phyloP scores from a whole-genome alignment of 140 eudicot genomes.

The Ambrosia hybrid region DNA sequence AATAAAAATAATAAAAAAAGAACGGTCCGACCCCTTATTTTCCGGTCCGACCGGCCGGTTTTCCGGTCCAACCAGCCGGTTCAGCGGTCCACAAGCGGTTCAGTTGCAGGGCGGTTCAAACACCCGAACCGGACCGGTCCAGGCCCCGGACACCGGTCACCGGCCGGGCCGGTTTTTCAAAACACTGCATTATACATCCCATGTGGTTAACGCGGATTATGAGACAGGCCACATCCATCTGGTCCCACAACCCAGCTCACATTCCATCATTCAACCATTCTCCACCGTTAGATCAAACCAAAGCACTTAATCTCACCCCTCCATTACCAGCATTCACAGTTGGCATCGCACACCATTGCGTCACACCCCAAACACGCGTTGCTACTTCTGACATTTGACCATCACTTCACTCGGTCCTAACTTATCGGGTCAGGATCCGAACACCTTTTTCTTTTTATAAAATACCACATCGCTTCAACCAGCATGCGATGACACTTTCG shows the following conservation, averaged over 20 bases:
- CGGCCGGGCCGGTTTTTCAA: no score
- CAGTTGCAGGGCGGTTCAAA: no score
- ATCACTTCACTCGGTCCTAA: background rate
- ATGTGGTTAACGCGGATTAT: slow-evolving; percentile 25
- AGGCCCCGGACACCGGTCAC: no score
- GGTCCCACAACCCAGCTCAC: slow-evolving; percentile 31
- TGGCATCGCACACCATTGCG: slow-evolving; percentile 12
- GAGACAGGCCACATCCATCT: slow-evolving; percentile 21
- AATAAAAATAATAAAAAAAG: no score
- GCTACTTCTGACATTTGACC: slow-evolving; percentile 23
- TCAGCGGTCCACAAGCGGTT: no score
- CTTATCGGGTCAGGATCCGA: background rate
- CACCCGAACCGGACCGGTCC: no score
- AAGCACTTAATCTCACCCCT: slow-evolving; percentile 10
- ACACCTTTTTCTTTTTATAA: background rate
- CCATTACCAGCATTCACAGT: background rate
- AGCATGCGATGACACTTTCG: background rate
- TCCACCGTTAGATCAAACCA: slow-evolving; percentile 25
- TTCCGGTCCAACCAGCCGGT: no score
- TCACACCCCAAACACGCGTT: slow-evolving; percentile 27
- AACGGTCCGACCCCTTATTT: no score
- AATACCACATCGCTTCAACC: slow-evolving; percentile 3
- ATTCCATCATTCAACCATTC: slow-evolving; percentile 15
- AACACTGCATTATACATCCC: slow-evolving; percentile 6
- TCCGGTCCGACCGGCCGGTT: no score